A percentile compares a stretch with the other conserved stretches of the same genome.
Conservation (phyloP, 2,329 filamentous ascomycete genomes). For the Fusarium pseudograminearum region DNA sequence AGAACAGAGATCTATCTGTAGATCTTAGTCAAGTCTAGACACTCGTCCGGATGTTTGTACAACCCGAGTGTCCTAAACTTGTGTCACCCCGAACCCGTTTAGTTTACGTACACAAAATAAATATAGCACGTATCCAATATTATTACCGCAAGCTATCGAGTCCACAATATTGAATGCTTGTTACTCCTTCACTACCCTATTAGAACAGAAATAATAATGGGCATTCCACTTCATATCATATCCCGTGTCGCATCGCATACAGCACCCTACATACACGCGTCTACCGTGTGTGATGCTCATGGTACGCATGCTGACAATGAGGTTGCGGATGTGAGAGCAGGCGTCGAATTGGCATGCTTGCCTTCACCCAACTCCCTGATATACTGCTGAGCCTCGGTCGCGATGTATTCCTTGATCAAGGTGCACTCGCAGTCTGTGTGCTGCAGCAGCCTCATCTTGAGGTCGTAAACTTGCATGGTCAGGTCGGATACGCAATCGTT, state of each 20-base stretch:
- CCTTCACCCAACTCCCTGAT: constrained; percentile 6
- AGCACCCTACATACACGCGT: too few relatives aligned
- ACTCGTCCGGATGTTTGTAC: too few relatives aligned
- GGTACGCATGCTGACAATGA: fast-evolving
- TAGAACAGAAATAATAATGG: not conserved
- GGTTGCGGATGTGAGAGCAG: not conserved
- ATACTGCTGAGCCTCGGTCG: constrained; percentile 34
- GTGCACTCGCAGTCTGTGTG: constrained; percentile 42
- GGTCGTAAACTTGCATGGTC: constrained; percentile 34
- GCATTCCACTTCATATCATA: not conserved
- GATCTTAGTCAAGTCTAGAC: too few relatives aligned
- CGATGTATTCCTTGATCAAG: constrained; percentile 44
- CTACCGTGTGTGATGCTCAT: too few relatives aligned
- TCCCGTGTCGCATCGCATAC: not conserved
- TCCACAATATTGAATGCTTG: not conserved
- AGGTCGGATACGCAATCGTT: constrained; percentile 23
- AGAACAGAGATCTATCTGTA: too few relatives aligned
- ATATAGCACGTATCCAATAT: fast-evolving
- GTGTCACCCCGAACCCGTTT: too few relatives aligned
- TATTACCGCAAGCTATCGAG: too few relatives aligned
- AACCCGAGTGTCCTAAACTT: too few relatives aligned
- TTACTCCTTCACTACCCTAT: fast-evolving
- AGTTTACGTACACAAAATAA: too few relatives aligned
- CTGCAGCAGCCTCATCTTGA: constrained; percentile 43
- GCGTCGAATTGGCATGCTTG: not conserved